These are phyloP conservation scores for Acanthamoeba healyi DNA, from an alignment of 208 protist genomes.

Conservation along the genomic window DNA sequence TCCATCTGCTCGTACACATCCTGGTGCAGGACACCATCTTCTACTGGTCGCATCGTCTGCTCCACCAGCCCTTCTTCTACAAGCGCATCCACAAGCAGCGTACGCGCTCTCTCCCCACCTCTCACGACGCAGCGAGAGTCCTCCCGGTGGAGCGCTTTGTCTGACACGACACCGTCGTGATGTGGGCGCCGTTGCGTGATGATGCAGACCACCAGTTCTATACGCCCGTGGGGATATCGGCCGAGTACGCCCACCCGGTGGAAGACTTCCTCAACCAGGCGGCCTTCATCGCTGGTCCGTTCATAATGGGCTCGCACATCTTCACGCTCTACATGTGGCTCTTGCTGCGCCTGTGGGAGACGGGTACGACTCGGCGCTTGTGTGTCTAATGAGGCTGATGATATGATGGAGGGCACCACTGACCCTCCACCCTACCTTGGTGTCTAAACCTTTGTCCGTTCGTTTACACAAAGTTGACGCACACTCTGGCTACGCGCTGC, in stretches of 20 bases:
- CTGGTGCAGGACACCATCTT: constrained; percentile 54
- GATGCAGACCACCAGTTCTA: constrained; percentile 63
- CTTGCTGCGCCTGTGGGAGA: constrained; percentile 32
- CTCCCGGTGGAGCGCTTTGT: no score
- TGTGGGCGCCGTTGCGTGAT: neutral
- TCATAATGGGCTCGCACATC: constrained; percentile 20
- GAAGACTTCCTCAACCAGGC: constrained; percentile 18
- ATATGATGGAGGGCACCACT: no score
- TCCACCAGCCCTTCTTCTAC: constrained; percentile 6
- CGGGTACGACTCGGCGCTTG: neutral
- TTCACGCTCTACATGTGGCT: constrained; percentile 52
- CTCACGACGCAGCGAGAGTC: no score
- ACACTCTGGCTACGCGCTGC: constrained; percentile 32
- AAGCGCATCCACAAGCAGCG: constrained; percentile 53
- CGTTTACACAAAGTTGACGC: no score
- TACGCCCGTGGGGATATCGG: constrained; percentile 7
- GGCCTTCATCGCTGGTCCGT: constrained; percentile 23
- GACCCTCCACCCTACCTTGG: no score
- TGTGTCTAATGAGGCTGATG: neutral
- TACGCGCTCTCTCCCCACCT: no score
- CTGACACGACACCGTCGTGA: no score
- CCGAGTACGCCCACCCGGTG: constrained; percentile 46
- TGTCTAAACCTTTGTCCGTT: no score
- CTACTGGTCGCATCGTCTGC: constrained; percentile 29
- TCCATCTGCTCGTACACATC: constrained; percentile 29